Evolutionary conservation across 345 rosid species (phyloP).

Genomic region (Citrus inodora): DNA sequence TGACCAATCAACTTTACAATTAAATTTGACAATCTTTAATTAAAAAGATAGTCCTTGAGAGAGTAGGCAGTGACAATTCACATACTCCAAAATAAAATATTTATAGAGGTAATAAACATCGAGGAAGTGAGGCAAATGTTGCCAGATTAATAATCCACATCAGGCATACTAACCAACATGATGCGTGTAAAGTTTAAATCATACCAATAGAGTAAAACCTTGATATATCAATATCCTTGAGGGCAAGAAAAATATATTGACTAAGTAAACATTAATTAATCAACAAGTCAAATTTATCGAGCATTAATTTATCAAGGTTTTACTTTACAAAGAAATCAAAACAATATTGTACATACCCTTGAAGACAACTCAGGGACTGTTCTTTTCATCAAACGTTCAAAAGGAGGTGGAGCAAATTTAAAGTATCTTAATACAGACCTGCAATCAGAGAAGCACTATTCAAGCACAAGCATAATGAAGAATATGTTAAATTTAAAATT

Average conservation of each 20-base stretch:
- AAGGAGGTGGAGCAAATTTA: slow-evolving; percentile 76
- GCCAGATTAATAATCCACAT: background rate
- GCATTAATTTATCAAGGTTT: too few relatives aligned
- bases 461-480: background rate
- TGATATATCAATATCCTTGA: too few relatives aligned
- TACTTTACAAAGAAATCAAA: background rate
- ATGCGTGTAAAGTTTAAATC: background rate
- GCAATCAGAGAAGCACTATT: slow-evolving; percentile 19
- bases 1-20: background rate
- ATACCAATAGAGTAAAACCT: background rate
- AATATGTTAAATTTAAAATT: background rate
- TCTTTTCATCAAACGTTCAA: slow-evolving; percentile 49
- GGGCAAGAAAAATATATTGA: too few relatives aligned
- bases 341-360: slow-evolving; percentile 38
- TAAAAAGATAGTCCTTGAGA: background rate
- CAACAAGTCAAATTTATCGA: too few relatives aligned
- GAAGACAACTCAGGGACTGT: slow-evolving; percentile 23
- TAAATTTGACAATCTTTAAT: background rate
- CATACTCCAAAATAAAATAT: background rate
- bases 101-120: background rate
- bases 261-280: too few relatives aligned
- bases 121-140: background rate
- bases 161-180: background rate
- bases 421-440: slow-evolving; percentile 75
- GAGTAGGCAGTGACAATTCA: background rate